phyloP scores from a whole-genome alignment of 2,329 filamentous ascomycete species.

The Emydomyces testavorans region DNA sequence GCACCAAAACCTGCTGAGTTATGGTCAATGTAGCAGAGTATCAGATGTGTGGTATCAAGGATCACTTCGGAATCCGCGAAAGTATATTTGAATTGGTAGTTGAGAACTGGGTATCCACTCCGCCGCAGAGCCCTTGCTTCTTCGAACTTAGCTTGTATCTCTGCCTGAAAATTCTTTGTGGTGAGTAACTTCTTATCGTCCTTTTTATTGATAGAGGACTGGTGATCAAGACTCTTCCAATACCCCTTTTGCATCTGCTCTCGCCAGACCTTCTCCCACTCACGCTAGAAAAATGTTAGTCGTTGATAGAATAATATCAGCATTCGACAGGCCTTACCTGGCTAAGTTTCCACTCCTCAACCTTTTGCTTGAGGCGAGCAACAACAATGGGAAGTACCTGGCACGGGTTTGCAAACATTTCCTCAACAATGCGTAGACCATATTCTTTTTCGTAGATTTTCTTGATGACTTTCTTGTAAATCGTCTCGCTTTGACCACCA shows the following conservation, averaged over 20 bases:
- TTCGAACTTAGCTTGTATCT: constrained; percentile 86
- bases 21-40: constrained; percentile 39
- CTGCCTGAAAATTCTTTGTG: constrained; percentile 76
- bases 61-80: constrained; percentile 62
- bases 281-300: constrained; percentile 45
- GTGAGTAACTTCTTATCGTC: constrained; percentile 86
- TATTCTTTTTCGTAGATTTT: constrained; percentile 86
- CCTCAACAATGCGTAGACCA: constrained; percentile 72
- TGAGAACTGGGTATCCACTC: constrained; percentile 48
- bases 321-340: constrained; percentile 38
- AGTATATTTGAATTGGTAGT: constrained; percentile 63
- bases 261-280: constrained; percentile 99
- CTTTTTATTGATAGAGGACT: constrained; percentile 79
- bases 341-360: constrained; percentile 94
- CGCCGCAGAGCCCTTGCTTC: constrained; percentile 67
- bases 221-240: constrained; percentile 91
- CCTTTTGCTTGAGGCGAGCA: constrained; percentile 82
- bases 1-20: constrained; percentile 40
- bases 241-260: constrained; percentile 91
- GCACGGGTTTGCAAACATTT: constrained; percentile 74
- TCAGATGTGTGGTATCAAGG: constrained; percentile 39
- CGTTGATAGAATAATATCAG: not conserved
- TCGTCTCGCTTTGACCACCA: constrained; percentile 86
- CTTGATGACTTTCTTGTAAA: constrained; percentile 94
- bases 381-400: constrained; percentile 81